A percentile compares a stretch with the other conserved stretches of the same genome.
These are phyloP conservation scores for Cephaloascus albidus DNA, from an alignment of 805 yeast species.

Conservation along the genomic window DNA sequence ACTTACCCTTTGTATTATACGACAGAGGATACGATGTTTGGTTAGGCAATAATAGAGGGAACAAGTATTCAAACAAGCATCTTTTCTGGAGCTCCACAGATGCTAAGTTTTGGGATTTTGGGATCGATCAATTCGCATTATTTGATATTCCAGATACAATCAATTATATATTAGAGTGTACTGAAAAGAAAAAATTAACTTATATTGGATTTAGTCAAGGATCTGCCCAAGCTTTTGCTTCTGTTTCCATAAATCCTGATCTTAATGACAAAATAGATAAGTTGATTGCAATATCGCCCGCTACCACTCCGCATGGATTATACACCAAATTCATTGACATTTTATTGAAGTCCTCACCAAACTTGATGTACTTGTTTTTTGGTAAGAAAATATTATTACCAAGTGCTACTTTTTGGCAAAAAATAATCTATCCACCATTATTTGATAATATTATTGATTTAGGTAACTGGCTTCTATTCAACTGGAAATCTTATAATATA, in stretches of 20 bases:
- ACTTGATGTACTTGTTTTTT: conserved; percentile 58
- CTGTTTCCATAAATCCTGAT: conserved; percentile 55
- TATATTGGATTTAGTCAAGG: conserved; percentile 94
- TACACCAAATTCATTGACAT: conserved; percentile 70
- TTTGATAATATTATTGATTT: conserved; percentile 65
- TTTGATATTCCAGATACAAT: conserved; percentile 84
- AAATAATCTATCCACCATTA: conserved; percentile 66
- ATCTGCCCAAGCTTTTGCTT: conserved; percentile 86
- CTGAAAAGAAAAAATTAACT: conserved; percentile 32
- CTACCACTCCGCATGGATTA: conserved; percentile 84
- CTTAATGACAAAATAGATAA: conserved; percentile 45
- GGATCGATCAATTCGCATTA: conserved; percentile 85
- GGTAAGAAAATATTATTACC: conserved; percentile 71
- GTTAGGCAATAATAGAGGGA: conserved; percentile 90
- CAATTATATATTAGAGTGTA: conserved; percentile 53
- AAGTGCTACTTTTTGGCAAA: conserved; percentile 73
- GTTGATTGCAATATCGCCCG: conserved; percentile 86
- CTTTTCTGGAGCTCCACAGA: conserved; percentile 25
- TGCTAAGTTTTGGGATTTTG: conserved; percentile 76
- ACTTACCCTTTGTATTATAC: conserved; percentile 65
- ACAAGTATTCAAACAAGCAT: conserved; percentile 86
- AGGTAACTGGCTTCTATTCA: conserved; percentile 59
- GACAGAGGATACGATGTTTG: conserved; percentile 90
- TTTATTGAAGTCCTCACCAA: conserved; percentile 68
- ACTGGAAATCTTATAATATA: conserved; percentile 75